These are phyloP conservation scores for Tulasnella sp. DNA, from an alignment of 768 basidiomycete species.

Conservation along the genomic window DNA sequence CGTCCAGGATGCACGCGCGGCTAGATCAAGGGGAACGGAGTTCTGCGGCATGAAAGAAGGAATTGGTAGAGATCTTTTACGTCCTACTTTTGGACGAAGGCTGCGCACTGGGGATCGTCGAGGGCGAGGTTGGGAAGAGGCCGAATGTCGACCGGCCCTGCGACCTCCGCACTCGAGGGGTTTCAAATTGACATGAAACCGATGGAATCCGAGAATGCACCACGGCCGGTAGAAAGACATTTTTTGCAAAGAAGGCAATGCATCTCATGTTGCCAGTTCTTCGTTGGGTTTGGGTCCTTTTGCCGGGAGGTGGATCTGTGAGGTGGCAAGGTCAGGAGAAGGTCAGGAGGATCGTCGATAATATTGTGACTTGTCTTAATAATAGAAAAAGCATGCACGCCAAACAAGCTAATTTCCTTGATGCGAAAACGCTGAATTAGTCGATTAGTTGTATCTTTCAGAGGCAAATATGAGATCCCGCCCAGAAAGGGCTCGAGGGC, in stretches of 20 bases:
- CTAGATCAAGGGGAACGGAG: neutral
- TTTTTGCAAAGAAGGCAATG: neutral
- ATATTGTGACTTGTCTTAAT: neutral
- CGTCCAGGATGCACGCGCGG: slow-evolving; percentile 11
- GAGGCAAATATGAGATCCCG: neutral
- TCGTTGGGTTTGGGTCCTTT: neutral
- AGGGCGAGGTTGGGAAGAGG: neutral
- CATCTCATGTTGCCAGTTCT: neutral
- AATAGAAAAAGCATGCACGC: neutral
- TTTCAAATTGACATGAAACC: no score
- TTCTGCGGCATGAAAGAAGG: no score
- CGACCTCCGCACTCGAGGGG: neutral
- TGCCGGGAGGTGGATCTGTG: neutral
- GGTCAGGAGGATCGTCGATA: neutral
- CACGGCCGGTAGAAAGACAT: neutral
- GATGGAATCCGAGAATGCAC: neutral
- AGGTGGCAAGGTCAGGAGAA: neutral
- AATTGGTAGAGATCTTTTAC: neutral
- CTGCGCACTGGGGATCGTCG: neutral
- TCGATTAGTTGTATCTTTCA: neutral
- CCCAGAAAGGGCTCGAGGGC: neutral
- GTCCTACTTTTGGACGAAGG: neutral
- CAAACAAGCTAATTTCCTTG: neutral
- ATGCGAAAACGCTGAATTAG: neutral
- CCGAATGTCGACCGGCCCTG: neutral